Evolutionary conservation across 2,329 filamentous ascomycete genomes (phyloP).

Genomic region (Dichotomopilus funicola): DNA sequence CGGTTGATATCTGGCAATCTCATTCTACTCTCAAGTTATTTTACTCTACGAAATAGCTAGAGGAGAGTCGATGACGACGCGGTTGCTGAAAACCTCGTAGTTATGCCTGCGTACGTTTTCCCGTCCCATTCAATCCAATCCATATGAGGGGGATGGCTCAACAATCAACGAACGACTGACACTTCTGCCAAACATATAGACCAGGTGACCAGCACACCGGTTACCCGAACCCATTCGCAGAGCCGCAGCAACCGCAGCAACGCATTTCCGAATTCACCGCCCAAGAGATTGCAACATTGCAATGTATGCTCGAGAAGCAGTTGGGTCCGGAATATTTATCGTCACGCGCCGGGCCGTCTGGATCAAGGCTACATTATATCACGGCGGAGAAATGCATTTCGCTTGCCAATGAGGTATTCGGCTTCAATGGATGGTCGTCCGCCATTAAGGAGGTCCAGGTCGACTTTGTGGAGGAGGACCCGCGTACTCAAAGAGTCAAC

Average conservation of each 20-base stretch:
- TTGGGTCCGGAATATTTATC: constrained; percentile 96
- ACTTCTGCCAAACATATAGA: constrained; percentile 34
- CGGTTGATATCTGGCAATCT: too few species aligned
- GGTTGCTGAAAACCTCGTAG: constrained; percentile 4
- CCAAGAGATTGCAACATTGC: constrained; percentile 81
- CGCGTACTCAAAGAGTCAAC: constrained; percentile 69
- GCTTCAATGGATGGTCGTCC: constrained; percentile 96
- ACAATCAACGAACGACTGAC: neutral
- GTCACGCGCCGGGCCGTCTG: constrained; percentile 71
- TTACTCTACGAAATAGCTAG: neutral
- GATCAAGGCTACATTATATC: constrained; percentile 85
- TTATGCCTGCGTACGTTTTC: constrained; percentile 25
- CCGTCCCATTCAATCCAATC: neutral
- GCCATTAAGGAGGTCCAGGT: constrained; percentile 92
- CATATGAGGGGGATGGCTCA: neutral
- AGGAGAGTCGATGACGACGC: constrained; percentile 7
- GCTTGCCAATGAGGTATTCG: constrained; percentile 90
- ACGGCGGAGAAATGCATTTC: constrained; percentile 96
- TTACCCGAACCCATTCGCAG: constrained; percentile 68
- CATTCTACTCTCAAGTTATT: too few species aligned
- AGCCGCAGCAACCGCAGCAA: constrained; percentile 51
- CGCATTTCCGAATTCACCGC: constrained; percentile 77
- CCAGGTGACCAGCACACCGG: constrained; percentile 62
- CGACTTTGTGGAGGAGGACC: constrained; percentile 88
- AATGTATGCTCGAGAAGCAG: constrained; percentile 82